These are phyloP conservation scores for Microsporum canis DNA, from an alignment of 2,329 filamentous ascomycete genomes.

Conservation along the genomic window DNA sequence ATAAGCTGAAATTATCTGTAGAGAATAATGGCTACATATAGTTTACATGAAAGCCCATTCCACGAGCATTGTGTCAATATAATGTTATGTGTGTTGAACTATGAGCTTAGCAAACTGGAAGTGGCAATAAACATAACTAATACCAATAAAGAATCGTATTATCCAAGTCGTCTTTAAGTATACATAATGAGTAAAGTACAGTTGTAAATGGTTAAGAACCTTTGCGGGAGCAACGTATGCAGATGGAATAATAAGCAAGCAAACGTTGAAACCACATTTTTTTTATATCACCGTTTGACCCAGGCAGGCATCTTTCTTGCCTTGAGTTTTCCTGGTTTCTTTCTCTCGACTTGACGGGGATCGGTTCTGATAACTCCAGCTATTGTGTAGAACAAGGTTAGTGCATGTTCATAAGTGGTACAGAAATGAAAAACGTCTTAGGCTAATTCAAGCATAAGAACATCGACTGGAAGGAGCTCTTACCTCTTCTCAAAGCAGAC, in stretches of 20 bases:
- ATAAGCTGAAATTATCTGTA: too few relatives aligned
- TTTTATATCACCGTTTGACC: slow-evolving; percentile 61
- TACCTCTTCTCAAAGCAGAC: slow-evolving; percentile 74
- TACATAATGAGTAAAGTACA: slow-evolving; percentile 1
- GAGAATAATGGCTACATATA: too few relatives aligned
- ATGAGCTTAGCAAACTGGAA: too few relatives aligned
- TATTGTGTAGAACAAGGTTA: slow-evolving; percentile 30
- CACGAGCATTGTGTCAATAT: too few relatives aligned
- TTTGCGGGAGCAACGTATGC: too few relatives aligned
- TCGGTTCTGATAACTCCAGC: slow-evolving; percentile 89
- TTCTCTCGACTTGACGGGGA: slow-evolving; percentile 85
- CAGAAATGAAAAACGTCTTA: neutral
- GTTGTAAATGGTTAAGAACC: neutral
- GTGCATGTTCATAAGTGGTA: neutral
- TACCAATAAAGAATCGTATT: neutral
- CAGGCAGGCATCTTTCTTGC: slow-evolving; percentile 96
- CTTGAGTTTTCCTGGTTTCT: slow-evolving; percentile 94
- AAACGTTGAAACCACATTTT: neutral
- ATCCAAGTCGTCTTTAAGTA: neutral
- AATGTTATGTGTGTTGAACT: too few relatives aligned
- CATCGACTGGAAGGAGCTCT: slow-evolving; percentile 33
- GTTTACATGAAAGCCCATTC: too few relatives aligned
- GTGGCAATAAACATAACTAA: neutral
- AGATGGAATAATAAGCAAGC: neutral
- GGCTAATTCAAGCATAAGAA: neutral